Evolutionary conservation across 352 stramenopile species (phyloP).

Genomic region (Plasmopara viticola): DNA sequence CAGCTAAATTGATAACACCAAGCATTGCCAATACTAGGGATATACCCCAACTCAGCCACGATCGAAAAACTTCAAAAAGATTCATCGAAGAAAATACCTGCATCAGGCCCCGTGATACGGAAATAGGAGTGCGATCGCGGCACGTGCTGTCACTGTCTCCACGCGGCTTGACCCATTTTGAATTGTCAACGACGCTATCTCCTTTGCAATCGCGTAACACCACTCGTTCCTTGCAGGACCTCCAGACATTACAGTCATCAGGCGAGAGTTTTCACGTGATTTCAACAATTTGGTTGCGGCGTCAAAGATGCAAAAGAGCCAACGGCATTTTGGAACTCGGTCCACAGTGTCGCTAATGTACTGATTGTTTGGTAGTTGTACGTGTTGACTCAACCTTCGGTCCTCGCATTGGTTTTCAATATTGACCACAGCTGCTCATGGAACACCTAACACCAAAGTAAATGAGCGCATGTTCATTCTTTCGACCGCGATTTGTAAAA

Average conservation of each 20-base stretch:
- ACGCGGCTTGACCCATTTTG: constrained; percentile 63
- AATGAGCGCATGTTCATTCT: constrained; percentile 62
- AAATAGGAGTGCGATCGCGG: constrained; percentile 31
- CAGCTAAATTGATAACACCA: constrained; percentile 11
- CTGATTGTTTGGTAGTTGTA: constrained; percentile 65
- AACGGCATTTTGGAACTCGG: constrained; percentile 49
- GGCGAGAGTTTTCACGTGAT: too few relatives aligned
- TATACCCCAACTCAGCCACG: constrained; percentile 34
- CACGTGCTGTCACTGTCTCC: constrained; percentile 62
- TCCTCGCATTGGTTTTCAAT: constrained; percentile 37
- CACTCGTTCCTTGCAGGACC: constrained; percentile 41
- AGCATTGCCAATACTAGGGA: constrained; percentile 29
- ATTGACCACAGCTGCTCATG: constrained; percentile 17
- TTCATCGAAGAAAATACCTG: constrained; percentile 53
- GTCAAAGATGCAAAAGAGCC: constrained; percentile 57
- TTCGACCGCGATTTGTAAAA: constrained; percentile 42
- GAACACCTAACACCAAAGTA: constrained; percentile 65
- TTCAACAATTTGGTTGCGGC: constrained; percentile 46
- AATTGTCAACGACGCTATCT: constrained; percentile 58
- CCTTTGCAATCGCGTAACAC: constrained; percentile 58
- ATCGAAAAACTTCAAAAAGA: constrained; percentile 58
- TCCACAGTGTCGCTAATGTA: constrained; percentile 42
- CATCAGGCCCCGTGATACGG: constrained; percentile 38
- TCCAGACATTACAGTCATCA: background rate
- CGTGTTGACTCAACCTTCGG: constrained; percentile 38